Evolutionary conservation across 75 land plant genomes (phyloP).

Genomic region (Selaginella tamariscina): DNA sequence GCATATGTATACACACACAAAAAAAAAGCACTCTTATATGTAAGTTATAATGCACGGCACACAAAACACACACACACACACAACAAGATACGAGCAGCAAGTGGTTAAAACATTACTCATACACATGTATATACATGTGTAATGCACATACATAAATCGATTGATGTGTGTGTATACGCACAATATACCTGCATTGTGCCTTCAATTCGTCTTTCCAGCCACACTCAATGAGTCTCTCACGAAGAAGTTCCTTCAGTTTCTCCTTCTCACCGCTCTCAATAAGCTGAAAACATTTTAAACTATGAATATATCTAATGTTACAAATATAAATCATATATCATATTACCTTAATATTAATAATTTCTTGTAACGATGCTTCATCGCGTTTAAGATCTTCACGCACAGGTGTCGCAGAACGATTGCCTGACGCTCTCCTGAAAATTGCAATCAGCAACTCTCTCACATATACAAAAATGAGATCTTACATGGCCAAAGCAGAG

Average conservation of each 20-base stretch:
- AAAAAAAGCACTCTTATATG: too few relatives aligned
- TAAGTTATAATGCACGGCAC: too few relatives aligned
- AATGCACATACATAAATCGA: too few relatives aligned
- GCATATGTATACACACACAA: too few relatives aligned
- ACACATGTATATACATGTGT: too few relatives aligned
- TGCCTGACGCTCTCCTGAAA: conserved; percentile 59
- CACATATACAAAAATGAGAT: too few relatives aligned
- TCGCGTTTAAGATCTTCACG: conserved; percentile 40
- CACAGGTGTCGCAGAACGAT: conserved; percentile 79
- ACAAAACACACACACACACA: too few relatives aligned
- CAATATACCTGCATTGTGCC: conserved; percentile 68
- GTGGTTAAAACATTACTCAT: too few relatives aligned
- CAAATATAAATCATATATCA: background rate
- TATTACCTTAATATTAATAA: conserved; percentile 70
- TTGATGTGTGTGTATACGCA: too few relatives aligned
- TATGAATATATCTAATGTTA: background rate
- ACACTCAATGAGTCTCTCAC: conserved; percentile 89
- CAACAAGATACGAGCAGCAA: too few relatives aligned
- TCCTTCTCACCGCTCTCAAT: conserved; percentile 97
- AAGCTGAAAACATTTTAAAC: too few relatives aligned
- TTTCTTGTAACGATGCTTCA: conserved; percentile 61
- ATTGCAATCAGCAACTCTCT: background rate
- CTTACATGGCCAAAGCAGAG: background rate
- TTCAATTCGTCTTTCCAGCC: conserved; percentile 97
- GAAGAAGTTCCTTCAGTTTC: conserved; percentile 68